Base-by-base conservation (phyloP, 805 yeast genomes). In the Candida chauliodis region DNA sequence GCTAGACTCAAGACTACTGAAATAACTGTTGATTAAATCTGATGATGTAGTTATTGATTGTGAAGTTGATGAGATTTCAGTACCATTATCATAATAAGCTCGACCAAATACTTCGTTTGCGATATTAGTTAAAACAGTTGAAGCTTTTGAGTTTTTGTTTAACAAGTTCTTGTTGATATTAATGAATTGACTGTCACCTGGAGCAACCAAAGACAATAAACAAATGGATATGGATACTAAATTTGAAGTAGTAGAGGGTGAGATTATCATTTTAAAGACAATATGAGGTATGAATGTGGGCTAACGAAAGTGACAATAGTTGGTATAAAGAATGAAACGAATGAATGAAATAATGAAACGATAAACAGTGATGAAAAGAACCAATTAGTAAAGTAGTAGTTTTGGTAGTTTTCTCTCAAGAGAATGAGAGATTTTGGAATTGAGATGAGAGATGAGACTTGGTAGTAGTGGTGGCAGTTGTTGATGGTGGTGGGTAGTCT, bases 201-300 rank as follows among this genome's bases (percentile, higher is more conserved):
- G 5, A 15, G 25, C 4, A 14, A 35, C 14, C 16, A 20, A 40
- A n/a, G 43, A 18, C 14, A 40, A 24, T 9, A 40, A 19, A 10
- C 20, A 30, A 17, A 36, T 24, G n/a, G n/a, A n/a, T n/a, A 36
- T 24, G 10, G 36, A 30, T 9, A 40, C 13, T 13, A 40, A 14
- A 30, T 30, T 39, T 21, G 29, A 34, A 13, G 17, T 32, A 19
- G 20, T 23, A 26, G 27, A 27, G 6, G 34, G 18, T 8, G 35
- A 34, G 39, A 27, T 33, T 11, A 21, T 21, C 7, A 21, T 8
- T 10, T 10, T 7, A 21, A 10, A 21, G 23, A 5, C 8, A 24
- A 11, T 26, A 24, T 19, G 5, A 24, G 29, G 21, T 16, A 29
- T 29, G 11, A 13, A 30, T 20, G 22, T 9, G 24, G 24, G 11